Conservation (phyloP, 129 eudicot genomes). For the Saposhnikovia divaricata region DNA sequence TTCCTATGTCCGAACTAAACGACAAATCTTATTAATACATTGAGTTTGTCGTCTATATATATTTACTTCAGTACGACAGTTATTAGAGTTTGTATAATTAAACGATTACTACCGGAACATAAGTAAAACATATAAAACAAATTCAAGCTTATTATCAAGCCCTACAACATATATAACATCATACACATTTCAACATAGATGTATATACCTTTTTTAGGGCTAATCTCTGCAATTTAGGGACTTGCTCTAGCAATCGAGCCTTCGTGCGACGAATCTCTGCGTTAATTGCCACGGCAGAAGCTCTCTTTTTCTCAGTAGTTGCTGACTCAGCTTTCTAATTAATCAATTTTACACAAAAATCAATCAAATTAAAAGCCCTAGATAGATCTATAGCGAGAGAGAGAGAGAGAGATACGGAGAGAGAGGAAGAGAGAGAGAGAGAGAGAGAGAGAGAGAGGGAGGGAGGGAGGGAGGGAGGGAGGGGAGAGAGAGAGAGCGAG, state of each 20-base stretch:
- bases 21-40: background rate
- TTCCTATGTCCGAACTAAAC: background rate
- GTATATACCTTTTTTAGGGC: constrained; percentile 75
- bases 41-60: background rate
- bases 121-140: background rate
- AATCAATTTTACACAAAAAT: constrained; percentile 5
- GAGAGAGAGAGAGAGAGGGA: background rate
- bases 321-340: constrained; percentile 82
- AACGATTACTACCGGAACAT: background rate
- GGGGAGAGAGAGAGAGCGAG: background rate
- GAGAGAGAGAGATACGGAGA: background rate
- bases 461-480: background rate
- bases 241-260: constrained; percentile 77
- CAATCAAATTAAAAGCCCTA: constrained; percentile 25
- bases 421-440: too few relatives aligned
- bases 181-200: background rate
- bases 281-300: constrained; percentile 86
- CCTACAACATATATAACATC: background rate
- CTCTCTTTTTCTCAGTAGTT: constrained; percentile 66
- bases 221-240: constrained; percentile 88
- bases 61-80: background rate
- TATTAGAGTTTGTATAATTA: background rate
- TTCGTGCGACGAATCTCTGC: constrained; percentile 92
- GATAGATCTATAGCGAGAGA: background rate
- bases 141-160: background rate